These are phyloP conservation scores for Drechslerella coelobrocha DNA, from an alignment of 2,329 filamentous ascomycete species.

Conservation along the genomic window DNA sequence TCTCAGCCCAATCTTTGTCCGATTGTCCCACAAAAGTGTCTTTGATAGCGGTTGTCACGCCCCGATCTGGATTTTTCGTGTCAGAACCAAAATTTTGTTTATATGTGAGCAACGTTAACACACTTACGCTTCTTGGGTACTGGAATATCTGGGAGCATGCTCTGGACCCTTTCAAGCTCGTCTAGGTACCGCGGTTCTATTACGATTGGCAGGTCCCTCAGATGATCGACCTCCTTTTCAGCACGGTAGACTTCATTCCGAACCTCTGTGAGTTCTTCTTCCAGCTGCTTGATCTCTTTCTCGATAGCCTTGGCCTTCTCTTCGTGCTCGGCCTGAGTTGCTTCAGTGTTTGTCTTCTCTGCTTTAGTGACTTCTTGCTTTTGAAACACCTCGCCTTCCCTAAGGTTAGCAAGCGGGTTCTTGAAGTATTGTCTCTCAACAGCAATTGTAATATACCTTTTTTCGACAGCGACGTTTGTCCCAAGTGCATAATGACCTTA, in stretches of 20 bases:
- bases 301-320: background rate
- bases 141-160: background rate
- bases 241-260: background rate
- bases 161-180: background rate
- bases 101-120: background rate
- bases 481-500: slow-evolving; percentile 5
- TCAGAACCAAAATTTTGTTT: background rate
- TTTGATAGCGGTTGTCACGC: background rate
- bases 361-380: background rate
- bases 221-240: background rate
- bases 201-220: background rate
- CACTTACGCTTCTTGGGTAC: background rate
- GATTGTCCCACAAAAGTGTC: slow-evolving; percentile 5
- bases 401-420: background rate
- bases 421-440: too few relatives aligned
- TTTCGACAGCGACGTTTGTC: slow-evolving; percentile 4
- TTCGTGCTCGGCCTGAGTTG: background rate
- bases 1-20: background rate
- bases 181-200: background rate
- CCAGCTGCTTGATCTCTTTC: background rate
- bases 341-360: background rate
- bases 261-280: background rate
- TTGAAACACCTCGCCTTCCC: background rate
- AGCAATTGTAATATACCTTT: too few relatives aligned
- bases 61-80: background rate